These are phyloP conservation scores for Starmerella scarabaei DNA, from an alignment of 805 yeast species.

Conservation along the genomic window DNA sequence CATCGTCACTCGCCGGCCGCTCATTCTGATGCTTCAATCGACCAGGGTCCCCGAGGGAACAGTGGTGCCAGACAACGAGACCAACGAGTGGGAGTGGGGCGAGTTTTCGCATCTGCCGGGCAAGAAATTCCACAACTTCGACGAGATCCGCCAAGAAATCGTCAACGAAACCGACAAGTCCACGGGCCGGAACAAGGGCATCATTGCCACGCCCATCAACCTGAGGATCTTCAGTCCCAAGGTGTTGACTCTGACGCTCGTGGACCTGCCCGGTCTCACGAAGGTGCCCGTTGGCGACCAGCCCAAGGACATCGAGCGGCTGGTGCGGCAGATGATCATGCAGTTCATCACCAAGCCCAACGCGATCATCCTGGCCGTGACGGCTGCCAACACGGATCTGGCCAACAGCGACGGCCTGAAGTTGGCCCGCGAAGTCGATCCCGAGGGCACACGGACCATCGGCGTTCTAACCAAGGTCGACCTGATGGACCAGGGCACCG, in stretches of 20 bases:
- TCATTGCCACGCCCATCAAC: constrained; percentile 84
- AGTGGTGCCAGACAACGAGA: constrained; percentile 26
- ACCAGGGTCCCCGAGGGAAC: constrained; percentile 25
- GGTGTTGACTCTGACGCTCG: constrained; percentile 85
- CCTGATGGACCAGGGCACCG: constrained; percentile 96
- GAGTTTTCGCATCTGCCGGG: constrained; percentile 89
- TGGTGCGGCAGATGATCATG: constrained; percentile 82
- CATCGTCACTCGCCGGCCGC: constrained; percentile 81
- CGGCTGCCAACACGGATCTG: constrained; percentile 92
- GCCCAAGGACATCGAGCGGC: constrained; percentile 91
- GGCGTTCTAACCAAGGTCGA: constrained; percentile 96
- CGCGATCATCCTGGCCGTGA: constrained; percentile 87
- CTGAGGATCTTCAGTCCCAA: constrained; percentile 88
- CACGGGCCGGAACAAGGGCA: constrained; percentile 60
- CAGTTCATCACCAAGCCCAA: constrained; percentile 91
- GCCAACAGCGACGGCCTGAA: constrained; percentile 95
- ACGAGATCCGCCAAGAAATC: constrained; percentile 79
- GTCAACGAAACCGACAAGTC: constrained; percentile 80
- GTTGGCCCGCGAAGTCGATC: constrained; percentile 94
- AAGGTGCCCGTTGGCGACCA: constrained; percentile 99
- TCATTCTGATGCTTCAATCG: constrained; percentile 66
- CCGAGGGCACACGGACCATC: constrained; percentile 85
- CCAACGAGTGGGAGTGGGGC: constrained; percentile 70
- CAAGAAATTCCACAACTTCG: constrained; percentile 74
- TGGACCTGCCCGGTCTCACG: constrained; percentile 93